Conservation (phyloP, 2,329 filamentous ascomycete genomes). For the Xylaria sp. region DNA sequence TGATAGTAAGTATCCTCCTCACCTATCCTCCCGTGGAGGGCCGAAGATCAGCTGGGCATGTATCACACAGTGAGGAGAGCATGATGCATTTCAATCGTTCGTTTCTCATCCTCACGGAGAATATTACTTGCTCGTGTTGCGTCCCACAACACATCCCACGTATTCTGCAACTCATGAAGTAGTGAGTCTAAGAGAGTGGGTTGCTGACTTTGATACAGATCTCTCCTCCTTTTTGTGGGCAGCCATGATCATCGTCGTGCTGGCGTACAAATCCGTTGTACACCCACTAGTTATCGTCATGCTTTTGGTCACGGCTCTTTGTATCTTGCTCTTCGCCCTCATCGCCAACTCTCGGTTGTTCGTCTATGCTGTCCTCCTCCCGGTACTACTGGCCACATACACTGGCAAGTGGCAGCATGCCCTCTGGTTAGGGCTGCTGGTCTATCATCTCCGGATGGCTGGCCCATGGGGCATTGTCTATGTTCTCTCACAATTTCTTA, state of each 20-base stretch:
- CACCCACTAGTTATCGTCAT: constrained; percentile 5
- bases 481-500: not conserved
- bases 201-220: constrained; percentile 15
- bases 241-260: not conserved
- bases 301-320: not conserved
- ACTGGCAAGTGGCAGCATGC: constrained; percentile 10
- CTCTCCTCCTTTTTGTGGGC: not conserved
- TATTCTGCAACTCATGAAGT: not conserved
- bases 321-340: not conserved
- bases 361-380: not conserved
- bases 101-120: not conserved
- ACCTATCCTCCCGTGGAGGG: not conserved
- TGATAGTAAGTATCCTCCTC: constrained; percentile 17
- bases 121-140: not conserved
- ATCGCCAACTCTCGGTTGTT: not conserved
- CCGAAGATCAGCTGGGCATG: not conserved
- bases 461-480: not conserved
- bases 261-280: constrained; percentile 7
- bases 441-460: constrained; percentile 9
- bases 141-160: not conserved
- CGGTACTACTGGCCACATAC: not conserved
- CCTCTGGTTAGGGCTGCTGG: constrained; percentile 5
- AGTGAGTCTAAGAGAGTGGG: not conserved
- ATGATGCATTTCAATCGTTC: not conserved
- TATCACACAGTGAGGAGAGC: not conserved